Base-by-base conservation (phyloP, 805 yeast species). In the Scheffersomyces lignosus region DNA sequence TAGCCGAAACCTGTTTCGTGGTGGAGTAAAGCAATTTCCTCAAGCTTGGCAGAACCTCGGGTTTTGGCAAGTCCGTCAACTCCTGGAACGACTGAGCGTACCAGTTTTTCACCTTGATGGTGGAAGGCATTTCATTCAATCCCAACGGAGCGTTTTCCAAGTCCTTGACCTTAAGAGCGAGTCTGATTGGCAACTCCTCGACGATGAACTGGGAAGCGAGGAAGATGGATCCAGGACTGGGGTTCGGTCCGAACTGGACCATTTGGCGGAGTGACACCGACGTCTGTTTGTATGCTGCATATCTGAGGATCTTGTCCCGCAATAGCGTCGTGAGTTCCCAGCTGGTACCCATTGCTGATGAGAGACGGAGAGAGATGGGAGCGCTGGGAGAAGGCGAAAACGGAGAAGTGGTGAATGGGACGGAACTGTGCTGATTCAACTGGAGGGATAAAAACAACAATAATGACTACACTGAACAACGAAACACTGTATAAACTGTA, bases 41-140 rank as follows among this genome's bases (percentile, higher is more conserved):
- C 43, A 75, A 58, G 31, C 70, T 72, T 13, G 56, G 66, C 31
- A 66, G 64, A 30, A 81, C 66, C 22, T 51, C 53, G 1, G 91
- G 91, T 39, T 75, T 73, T 9, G 79, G 77, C 29, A 89, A 61
- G 9, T 71, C 58, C n/a, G 83, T 78, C 47, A 88, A 72, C 54
- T 88, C 91, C 49, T 87, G 89, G 59, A 89, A 89, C 6, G 91
- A 81, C 56, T 87, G 93, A 1, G 90, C 90, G 57, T 88, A 89
- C 96, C 96, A 89, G 55, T 87, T 79, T 42, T 81, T 76, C 13
- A 88, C 96, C 45, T 80, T 74, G 34, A 76, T 66, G 33, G 90
- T 87, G 3, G 88, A 80, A 1, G 88, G 87, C 79, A 82, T 82
- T 20, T 80, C 70, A 47, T 72, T 75, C 37, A 89, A 70, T 0